Conservation (phyloP, 345 rosid species). For the Odontarrhena argentea region DNA sequence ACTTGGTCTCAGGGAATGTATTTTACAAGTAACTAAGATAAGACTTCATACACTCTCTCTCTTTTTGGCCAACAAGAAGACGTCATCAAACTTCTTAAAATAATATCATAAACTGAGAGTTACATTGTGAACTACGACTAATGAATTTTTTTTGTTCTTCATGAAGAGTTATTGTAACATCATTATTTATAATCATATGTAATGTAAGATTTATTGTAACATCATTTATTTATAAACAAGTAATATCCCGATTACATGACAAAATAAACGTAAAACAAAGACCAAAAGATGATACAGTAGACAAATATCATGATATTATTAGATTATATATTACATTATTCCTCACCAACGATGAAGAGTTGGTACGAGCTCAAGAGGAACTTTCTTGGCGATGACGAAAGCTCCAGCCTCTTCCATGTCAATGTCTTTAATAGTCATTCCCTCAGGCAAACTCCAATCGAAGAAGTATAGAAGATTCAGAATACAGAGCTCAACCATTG, state of each 20-base stretch:
- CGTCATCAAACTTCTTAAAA: too few relatives aligned
- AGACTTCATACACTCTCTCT: not conserved
- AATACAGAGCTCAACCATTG: slow-evolving; percentile 36
- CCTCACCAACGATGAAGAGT: slow-evolving; percentile 32
- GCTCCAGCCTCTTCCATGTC: slow-evolving; percentile 37
- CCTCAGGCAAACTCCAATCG: slow-evolving; percentile 34
- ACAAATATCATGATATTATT: not conserved
- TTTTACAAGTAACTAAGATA: slow-evolving; percentile 15
- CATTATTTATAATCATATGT: too few relatives aligned
- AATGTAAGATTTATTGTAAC: not conserved
- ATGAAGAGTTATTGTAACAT: too few relatives aligned
- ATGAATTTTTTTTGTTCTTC: too few relatives aligned
- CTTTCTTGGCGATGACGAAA: slow-evolving; percentile 36
- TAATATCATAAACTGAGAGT: too few relatives aligned
- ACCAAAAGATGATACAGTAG: not conserved
- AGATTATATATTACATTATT: not conserved
- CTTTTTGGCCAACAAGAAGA: too few relatives aligned
- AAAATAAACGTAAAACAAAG: not conserved
- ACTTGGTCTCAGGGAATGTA: not conserved
- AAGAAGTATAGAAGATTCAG: slow-evolving; percentile 41
- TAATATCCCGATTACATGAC: slow-evolving; percentile 1
- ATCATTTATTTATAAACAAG: not conserved
- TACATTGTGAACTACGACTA: too few relatives aligned
- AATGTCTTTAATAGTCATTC: slow-evolving; percentile 29
- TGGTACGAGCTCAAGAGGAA: slow-evolving; percentile 26